A percentile compares a stretch with the other conserved stretches of the same genome.
Conservation (phyloP, 441 rosid species). For the Gossypium lobatum region DNA sequence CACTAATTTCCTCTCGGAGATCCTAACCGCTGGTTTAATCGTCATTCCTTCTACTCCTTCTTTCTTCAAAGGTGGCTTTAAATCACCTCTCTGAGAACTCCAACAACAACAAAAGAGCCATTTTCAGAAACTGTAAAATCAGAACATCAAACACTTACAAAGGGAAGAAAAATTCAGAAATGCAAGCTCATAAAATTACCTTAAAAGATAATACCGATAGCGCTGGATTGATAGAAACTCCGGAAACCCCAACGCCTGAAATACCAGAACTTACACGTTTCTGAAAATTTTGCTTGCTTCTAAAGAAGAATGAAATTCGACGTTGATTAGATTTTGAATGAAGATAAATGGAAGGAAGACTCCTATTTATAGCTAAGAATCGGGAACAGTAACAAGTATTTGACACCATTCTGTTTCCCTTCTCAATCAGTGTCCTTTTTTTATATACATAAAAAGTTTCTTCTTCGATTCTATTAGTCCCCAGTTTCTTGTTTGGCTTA, state of each 20-base stretch:
- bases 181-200: conserved; percentile 24
- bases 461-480: background rate
- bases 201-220: conserved; percentile 33
- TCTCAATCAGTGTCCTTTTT: background rate
- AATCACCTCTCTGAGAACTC: conserved; percentile 15
- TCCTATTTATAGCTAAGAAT: conserved; percentile 48
- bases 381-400: conserved; percentile 27
- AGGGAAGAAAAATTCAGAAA: background rate
- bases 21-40: conserved; percentile 68
- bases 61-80: conserved; percentile 17
- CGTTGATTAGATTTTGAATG: conserved; percentile 17
- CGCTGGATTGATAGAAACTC: conserved; percentile 27
- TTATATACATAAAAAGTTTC: background rate
- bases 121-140: background rate
- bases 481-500: background rate
- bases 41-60: conserved; percentile 44
- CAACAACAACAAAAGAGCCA: background rate
- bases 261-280: conserved; percentile 29
- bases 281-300: conserved; percentile 1
- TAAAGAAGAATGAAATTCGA: conserved; percentile 8
- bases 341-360: conserved; percentile 18
- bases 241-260: conserved; percentile 36
- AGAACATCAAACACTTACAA: background rate
- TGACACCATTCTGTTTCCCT: conserved; percentile 38
- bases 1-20: conserved; percentile 54